Conservation (phyloP, 108 stramenopile species). For the Nannochloropsis gaditana region DNA sequence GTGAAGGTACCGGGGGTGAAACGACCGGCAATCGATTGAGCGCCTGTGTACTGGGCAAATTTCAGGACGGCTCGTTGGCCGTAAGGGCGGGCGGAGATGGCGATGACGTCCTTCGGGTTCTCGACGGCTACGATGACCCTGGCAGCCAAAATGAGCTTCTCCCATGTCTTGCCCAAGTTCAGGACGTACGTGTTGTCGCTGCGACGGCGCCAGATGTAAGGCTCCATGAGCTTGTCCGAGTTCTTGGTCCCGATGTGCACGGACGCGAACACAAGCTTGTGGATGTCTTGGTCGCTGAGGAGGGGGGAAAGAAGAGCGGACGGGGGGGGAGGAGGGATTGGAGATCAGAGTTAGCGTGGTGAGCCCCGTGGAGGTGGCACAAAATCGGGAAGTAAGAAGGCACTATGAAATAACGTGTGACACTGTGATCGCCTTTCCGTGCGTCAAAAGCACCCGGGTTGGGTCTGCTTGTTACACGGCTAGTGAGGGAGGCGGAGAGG, state of each 20-base stretch:
- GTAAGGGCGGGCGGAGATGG: constrained; percentile 99
- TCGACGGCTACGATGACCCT: constrained; percentile 99
- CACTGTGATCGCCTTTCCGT: no score
- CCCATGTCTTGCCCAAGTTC: constrained; percentile 99
- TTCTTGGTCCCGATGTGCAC: constrained; percentile 98
- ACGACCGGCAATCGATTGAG: constrained; percentile 92
- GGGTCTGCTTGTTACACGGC: no score
- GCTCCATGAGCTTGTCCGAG: constrained; percentile 88
- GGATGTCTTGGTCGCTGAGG: constrained; percentile 98
- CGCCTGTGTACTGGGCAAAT: constrained; percentile 99
- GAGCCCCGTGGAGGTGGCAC: no score
- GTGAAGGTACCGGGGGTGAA: constrained; percentile 99
- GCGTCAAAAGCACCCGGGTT: no score
- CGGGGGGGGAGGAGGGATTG: neutral
- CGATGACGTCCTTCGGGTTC: constrained; percentile 97
- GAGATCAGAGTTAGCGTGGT: neutral
- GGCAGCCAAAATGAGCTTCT: constrained; percentile 98
- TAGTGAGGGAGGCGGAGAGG: neutral
- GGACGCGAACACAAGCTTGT: constrained; percentile 97
- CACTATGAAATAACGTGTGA: no score
- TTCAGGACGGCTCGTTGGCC: constrained; percentile 99
- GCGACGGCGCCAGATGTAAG: constrained; percentile 99
- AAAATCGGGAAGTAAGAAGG: no score
- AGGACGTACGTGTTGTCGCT: constrained; percentile 92
- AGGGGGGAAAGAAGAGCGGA: neutral